Evolutionary conservation across 2,329 filamentous ascomycete species (phyloP).

Genomic region (Pezicula carpinea): DNA sequence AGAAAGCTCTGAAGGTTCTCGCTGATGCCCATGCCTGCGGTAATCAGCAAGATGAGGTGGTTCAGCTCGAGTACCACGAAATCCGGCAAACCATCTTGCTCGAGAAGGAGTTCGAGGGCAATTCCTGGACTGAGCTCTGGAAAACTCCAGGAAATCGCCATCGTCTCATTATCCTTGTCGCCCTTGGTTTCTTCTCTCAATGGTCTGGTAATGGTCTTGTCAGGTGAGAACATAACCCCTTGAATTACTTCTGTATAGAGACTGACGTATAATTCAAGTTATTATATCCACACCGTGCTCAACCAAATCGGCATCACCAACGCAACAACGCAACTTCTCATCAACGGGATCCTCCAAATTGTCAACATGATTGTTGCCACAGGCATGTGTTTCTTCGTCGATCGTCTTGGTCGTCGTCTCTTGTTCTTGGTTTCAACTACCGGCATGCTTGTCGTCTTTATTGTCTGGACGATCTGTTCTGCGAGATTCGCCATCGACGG

Average conservation of each 20-base stretch:
- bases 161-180: conserved; percentile 47
- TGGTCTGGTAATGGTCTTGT: conserved; percentile 51
- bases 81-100: conserved; percentile 39
- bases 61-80: conserved; percentile 36
- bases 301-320: conserved; percentile 28
- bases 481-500: conserved; percentile 14
- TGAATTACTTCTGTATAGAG: not conserved
- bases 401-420: conserved; percentile 23
- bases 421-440: conserved; percentile 20
- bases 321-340: conserved; percentile 22
- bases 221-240: not conserved
- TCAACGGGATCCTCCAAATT: conserved; percentile 16
- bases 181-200: conserved; percentile 51
- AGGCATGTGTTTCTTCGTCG: conserved; percentile 26
- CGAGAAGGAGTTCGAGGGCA: conserved; percentile 41
- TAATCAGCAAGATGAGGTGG: conserved; percentile 33
- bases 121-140: conserved; percentile 41
- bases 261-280: conserved; percentile 11
- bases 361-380: conserved; percentile 15
- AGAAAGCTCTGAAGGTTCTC: conserved; percentile 44
- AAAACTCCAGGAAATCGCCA: conserved; percentile 47
- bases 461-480: conserved; percentile 24
- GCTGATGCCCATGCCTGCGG: conserved; percentile 40
- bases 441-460: conserved; percentile 27
- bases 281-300: conserved; percentile 27